Conservation (phyloP, 129 eudicot genomes). For the Lonicera japonica region DNA sequence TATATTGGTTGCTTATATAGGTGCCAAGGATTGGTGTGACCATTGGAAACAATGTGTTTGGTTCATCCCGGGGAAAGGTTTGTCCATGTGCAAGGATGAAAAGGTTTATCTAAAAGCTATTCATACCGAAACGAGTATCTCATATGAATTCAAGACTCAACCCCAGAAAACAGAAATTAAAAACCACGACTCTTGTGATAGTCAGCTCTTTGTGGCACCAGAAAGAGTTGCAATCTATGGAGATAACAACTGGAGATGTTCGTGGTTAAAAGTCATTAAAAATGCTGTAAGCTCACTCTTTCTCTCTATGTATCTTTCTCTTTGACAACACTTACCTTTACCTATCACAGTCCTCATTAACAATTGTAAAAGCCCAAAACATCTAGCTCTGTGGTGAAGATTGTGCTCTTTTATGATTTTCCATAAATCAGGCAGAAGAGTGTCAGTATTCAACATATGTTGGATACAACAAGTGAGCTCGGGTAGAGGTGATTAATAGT, state of each 20-base stretch:
- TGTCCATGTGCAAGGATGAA: conserved; percentile 43
- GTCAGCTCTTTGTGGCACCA: conserved; percentile 42
- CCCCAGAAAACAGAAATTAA: conserved; percentile 23
- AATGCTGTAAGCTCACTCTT: conserved; percentile 36
- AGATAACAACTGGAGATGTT: conserved; percentile 51
- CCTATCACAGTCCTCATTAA: too few species aligned
- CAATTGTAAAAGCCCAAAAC: too few species aligned
- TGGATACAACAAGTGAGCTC: too few species aligned
- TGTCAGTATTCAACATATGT: too few species aligned
- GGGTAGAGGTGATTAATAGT: too few species aligned
- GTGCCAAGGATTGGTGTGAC: conserved; percentile 73
- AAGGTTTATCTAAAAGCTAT: conserved; percentile 53
- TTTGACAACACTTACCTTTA: not conserved
- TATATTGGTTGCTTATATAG: conserved; percentile 28
- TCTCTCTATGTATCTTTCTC: conserved; percentile 13
- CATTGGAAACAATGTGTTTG: conserved; percentile 97
- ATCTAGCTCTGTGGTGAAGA: too few species aligned
- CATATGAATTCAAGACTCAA: conserved; percentile 48
- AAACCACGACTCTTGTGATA: conserved; percentile 15
- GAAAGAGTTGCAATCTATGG: conserved; percentile 82
- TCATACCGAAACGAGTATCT: conserved; percentile 70
- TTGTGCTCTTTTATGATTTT: too few species aligned
- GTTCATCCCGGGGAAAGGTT: conserved; percentile 63
- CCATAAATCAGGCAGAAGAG: too few species aligned
- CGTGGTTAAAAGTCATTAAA: conserved; percentile 46